Conservation (phyloP, 2,329 filamentous ascomycete genomes). For the Aurifilum marmelostoma region DNA sequence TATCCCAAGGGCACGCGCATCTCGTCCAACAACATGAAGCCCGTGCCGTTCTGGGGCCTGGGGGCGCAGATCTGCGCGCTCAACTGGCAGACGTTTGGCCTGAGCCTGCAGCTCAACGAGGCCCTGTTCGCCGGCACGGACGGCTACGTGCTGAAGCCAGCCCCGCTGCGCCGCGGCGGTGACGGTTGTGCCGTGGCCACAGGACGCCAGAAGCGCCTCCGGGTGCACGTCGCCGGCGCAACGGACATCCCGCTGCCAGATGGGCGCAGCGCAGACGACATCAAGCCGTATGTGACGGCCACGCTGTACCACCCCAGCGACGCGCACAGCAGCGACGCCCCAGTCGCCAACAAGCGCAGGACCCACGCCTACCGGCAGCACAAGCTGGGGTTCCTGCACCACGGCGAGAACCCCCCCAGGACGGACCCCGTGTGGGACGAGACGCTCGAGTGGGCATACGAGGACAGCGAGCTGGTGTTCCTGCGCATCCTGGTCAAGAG, state of each 20-base stretch:
- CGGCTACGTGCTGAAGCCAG: constrained; percentile 68
- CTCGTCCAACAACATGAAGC: constrained; percentile 65
- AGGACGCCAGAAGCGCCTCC: constrained; percentile 48
- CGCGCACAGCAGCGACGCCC: constrained; percentile 47
- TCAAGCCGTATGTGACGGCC: constrained; percentile 69
- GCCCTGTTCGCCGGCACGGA: constrained; percentile 67
- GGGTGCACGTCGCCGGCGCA: constrained; percentile 64
- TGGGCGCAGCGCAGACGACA: constrained; percentile 53
- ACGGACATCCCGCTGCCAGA: constrained; percentile 61
- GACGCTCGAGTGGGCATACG: constrained; percentile 67
- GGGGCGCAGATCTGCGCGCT: constrained; percentile 71
- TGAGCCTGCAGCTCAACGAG: constrained; percentile 69
- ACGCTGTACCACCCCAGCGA: constrained; percentile 63
- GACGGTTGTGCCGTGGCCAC: constrained; percentile 42
- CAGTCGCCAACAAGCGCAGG: constrained; percentile 56
- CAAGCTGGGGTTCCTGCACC: constrained; percentile 59
- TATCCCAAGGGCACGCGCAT: constrained; percentile 72
- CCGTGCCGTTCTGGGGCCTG: constrained; percentile 66
- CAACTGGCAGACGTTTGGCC: constrained; percentile 71
- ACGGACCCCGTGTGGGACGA: constrained; percentile 70
- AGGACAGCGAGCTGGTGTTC: constrained; percentile 68
- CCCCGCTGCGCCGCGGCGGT: constrained; percentile 59
- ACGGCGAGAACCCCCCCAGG: constrained; percentile 58
- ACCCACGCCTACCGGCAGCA: constrained; percentile 60
- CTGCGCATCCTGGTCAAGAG: constrained; percentile 68